These are phyloP conservation scores for Arabidopsis thaliana DNA, from an alignment of 345 rosid genomes.

Conservation along the genomic window TAIR10.1 NC_003076.8:1431001-1431500, in stretches of 20 bases:
- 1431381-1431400: constrained; percentile 89
- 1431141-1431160: constrained; percentile 95
- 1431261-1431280: constrained; percentile 15
- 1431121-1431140: constrained; percentile 82
- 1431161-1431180: constrained; percentile 88
- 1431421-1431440: constrained; percentile 96
- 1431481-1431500: constrained; percentile 99
- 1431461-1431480: constrained; percentile 93
- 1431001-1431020: constrained; percentile 97
- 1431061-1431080: constrained; percentile 83
- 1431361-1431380: constrained; percentile 90
- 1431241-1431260: constrained; percentile 11
- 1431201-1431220: constrained; percentile 27
- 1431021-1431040: constrained; percentile 87
- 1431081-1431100: constrained; percentile 99
- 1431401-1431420: constrained; percentile 93
- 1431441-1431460: constrained; percentile 92
- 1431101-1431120: constrained; percentile 96
- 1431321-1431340: constrained; percentile 86
- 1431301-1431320: constrained; percentile 9
- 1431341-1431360: constrained; percentile 82
- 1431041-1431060: constrained; percentile 85
- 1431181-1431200: constrained; percentile 2
- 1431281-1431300: not conserved
- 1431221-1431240: constrained; percentile 11